These are phyloP conservation scores for Venturia carpophila DNA, from an alignment of 2,329 filamentous ascomycete species.

Conservation along the genomic window DNA sequence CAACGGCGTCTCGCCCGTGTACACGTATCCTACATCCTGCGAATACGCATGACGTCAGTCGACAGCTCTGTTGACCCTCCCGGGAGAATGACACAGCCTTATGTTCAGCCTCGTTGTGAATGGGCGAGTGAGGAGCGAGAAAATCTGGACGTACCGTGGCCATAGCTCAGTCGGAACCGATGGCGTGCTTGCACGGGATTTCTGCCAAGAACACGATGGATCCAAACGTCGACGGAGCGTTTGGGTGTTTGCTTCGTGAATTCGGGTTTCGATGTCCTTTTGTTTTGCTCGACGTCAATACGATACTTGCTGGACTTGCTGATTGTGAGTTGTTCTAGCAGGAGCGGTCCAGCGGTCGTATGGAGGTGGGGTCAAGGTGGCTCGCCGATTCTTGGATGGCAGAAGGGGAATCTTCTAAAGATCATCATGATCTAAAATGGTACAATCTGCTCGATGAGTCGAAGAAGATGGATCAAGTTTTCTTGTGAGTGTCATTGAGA, in stretches of 20 bases:
- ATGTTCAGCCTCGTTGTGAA: background rate
- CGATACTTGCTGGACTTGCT: background rate
- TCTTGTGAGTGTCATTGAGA: background rate
- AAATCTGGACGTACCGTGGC: slow-evolving; percentile 4
- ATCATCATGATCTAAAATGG: background rate
- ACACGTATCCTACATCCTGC: slow-evolving; percentile 25
- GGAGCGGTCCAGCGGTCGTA: background rate
- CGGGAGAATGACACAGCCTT: slow-evolving; percentile 6
- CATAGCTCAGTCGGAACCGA: slow-evolving; percentile 7
- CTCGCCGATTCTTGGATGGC: background rate
- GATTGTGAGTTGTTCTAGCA: background rate
- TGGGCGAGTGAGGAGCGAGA: background rate
- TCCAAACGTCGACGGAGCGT: background rate
- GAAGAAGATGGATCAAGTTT: background rate
- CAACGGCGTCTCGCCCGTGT: slow-evolving; percentile 39
- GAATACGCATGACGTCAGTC: slow-evolving; percentile 6
- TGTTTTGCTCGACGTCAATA: background rate
- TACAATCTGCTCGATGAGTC: background rate
- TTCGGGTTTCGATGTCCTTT: background rate
- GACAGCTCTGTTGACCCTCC: background rate
- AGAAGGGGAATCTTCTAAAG: background rate
- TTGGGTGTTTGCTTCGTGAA: background rate
- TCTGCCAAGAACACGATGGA: background rate
- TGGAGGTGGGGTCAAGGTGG: slow-evolving; percentile 1
- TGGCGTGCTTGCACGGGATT: slow-evolving; percentile 13